A percentile compares a stretch with the other conserved stretches of the same genome.
phyloP scores from a whole-genome alignment of 257 asterid species.

The Primulina eburnea region DNA sequence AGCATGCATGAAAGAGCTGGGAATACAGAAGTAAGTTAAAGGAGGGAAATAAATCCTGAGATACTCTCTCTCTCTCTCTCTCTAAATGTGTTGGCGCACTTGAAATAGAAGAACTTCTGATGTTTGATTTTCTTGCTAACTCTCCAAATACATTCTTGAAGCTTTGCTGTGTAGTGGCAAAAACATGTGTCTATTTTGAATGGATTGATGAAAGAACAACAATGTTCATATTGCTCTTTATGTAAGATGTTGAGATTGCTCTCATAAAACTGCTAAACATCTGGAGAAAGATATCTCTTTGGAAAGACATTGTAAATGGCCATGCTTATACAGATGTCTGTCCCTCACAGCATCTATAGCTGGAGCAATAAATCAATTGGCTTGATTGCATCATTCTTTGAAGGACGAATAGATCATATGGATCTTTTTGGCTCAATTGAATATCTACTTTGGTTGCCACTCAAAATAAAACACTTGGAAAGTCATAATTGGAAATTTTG shows the following conservation, averaged over 20 bases:
- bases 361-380: conserved; percentile 1
- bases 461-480: not conserved
- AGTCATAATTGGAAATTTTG: not conserved
- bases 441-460: conserved; percentile 10
- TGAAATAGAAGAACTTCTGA: conserved; percentile 11
- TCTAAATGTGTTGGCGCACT: conserved; percentile 16
- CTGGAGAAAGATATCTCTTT: conserved; percentile 9
- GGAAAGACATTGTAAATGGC: not conserved
- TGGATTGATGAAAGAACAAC: conserved; percentile 6
- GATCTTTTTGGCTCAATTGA: not conserved
- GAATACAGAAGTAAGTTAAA: conserved; percentile 68
- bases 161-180: not conserved
- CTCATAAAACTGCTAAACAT: conserved; percentile 16
- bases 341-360: not conserved
- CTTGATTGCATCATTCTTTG: not conserved
- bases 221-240: not conserved
- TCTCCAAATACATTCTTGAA: conserved; percentile 10
- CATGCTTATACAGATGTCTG: not conserved
- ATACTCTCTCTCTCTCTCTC: conserved; percentile 11
- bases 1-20: conserved; percentile 70
- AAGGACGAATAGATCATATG: conserved; percentile 7
- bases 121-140: conserved; percentile 19
- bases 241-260: conserved; percentile 5
- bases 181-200: not conserved
- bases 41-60: conserved; percentile 20